Conservation (phyloP, 2,329 filamentous ascomycete species). For the Bipolaris gigantea region DNA sequence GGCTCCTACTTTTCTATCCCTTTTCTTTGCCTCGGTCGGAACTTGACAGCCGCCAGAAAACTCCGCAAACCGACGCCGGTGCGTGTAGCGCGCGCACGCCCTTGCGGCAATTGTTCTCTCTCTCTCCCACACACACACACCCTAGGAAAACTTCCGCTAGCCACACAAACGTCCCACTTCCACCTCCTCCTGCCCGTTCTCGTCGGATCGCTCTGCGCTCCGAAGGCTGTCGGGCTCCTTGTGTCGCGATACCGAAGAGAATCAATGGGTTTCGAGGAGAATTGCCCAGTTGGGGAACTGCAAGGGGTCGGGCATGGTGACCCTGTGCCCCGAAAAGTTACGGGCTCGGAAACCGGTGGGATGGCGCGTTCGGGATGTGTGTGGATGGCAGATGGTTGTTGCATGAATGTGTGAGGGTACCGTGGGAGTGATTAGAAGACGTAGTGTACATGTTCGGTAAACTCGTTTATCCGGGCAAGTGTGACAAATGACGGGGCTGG, state of each 20-base stretch:
- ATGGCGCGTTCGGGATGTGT: background rate
- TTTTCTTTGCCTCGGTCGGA: background rate
- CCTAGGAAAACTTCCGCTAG: background rate
- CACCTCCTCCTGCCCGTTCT: background rate
- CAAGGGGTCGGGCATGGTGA: background rate
- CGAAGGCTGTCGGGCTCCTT: conserved; percentile 9
- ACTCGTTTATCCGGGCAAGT: too few species aligned
- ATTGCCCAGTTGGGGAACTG: conserved; percentile 4
- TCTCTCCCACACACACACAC: background rate
- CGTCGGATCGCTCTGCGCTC: background rate
- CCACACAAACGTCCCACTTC: too few species aligned
- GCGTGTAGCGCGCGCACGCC: background rate
- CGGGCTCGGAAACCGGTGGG: background rate
- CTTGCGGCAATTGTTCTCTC: background rate
- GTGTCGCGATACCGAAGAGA: conserved; percentile 2
- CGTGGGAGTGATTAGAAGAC: too few species aligned
- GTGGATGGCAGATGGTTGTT: background rate
- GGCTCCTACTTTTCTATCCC: too few species aligned
- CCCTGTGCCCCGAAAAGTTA: conserved; percentile 1
- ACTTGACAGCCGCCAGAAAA: background rate
- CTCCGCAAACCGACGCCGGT: background rate
- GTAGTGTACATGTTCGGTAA: too few species aligned
- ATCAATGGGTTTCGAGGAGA: background rate
- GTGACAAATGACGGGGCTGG: background rate
- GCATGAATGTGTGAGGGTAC: background rate